These are phyloP conservation scores for Xylariomycetidae sp. DNA, from an alignment of 2,329 filamentous ascomycete genomes.

Conservation along the genomic window DNA sequence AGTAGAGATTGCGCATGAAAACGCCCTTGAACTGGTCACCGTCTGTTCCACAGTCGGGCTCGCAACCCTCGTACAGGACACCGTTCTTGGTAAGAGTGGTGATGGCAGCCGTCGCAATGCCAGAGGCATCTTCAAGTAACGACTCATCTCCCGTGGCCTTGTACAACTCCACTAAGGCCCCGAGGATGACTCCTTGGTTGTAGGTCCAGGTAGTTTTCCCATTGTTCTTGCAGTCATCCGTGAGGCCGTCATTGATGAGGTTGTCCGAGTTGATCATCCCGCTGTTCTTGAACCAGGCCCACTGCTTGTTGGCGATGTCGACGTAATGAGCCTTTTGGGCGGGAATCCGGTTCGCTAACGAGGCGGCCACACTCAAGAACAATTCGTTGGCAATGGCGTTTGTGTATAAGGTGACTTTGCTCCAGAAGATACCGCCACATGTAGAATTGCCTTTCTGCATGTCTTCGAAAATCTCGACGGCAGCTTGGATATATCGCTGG, in stretches of 20 bases:
- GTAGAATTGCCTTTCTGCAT: constrained; percentile 42
- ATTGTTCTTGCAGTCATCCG: constrained; percentile 41
- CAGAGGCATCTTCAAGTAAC: constrained; percentile 34
- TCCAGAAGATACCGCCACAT: constrained; percentile 54
- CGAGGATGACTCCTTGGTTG: constrained; percentile 51
- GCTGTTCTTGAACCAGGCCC: constrained; percentile 45
- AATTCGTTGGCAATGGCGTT: constrained; percentile 52
- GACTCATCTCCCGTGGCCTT: constrained; percentile 34
- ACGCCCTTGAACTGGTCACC: constrained; percentile 65
- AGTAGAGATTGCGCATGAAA: constrained; percentile 57
- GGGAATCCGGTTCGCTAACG: constrained; percentile 43
- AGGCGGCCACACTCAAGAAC: constrained; percentile 44
- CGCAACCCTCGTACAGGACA: constrained; percentile 49
- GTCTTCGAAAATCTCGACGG: constrained; percentile 48
- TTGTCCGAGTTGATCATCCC: constrained; percentile 45
- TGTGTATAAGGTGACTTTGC: constrained; percentile 44
- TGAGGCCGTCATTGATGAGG: constrained; percentile 49
- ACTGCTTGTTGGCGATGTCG: constrained; percentile 39
- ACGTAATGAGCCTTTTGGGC: constrained; percentile 34
- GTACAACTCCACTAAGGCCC: constrained; percentile 45
- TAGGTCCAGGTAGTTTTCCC: constrained; percentile 42
- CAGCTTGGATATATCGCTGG: constrained; percentile 41
- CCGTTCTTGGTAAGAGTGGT: constrained; percentile 34
- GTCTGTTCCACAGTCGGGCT: constrained; percentile 44
- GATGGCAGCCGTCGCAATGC: constrained; percentile 48